phyloP scores from a whole-genome alignment of 768 basidiomycete species.

The Rubroboletus satanas region DNA sequence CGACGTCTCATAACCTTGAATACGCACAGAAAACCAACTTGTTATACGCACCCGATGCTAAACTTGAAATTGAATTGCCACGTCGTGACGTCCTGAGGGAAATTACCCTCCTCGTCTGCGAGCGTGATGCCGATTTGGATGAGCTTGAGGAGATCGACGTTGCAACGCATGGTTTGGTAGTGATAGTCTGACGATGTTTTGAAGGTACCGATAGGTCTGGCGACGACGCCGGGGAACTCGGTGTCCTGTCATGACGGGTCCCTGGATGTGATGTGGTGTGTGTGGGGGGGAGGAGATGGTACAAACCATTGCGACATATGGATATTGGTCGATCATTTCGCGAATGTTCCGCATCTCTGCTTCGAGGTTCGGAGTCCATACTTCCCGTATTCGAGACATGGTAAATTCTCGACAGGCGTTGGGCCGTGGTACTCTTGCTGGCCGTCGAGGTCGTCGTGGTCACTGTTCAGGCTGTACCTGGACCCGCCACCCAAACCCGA shows the following conservation, averaged over 20 bases:
- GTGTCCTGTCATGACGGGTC: constrained; percentile 67
- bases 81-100: constrained; percentile 84
- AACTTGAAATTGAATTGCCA: constrained; percentile 99
- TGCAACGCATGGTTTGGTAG: constrained; percentile 99
- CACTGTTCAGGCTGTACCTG: constrained; percentile 2
- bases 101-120: constrained; percentile 90
- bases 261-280: constrained; percentile 3
- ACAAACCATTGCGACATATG: constrained; percentile 90
- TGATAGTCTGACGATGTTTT: constrained; percentile 98
- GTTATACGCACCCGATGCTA: constrained; percentile 63
- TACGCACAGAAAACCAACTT: neutral
- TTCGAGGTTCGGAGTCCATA: constrained; percentile 93
- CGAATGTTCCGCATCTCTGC: constrained; percentile 87
- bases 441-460: constrained; percentile 21
- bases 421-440: neutral
- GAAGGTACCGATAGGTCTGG: constrained; percentile 93
- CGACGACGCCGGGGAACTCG: constrained; percentile 98
- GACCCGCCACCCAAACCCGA: constrained; percentile 11
- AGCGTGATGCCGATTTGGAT: constrained; percentile 97
- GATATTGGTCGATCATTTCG: constrained; percentile 82
- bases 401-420: constrained; percentile 2
- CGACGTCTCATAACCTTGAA: neutral
- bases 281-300: constrained; percentile 15
- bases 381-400: constrained; percentile 88
- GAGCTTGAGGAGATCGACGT: constrained; percentile 96